Percentiles rank a stretch among this genome's conserved stretches.
These are phyloP conservation scores for Globisporangium solare DNA, from an alignment of 352 stramenopile species.

Conservation along the genomic window DNA sequence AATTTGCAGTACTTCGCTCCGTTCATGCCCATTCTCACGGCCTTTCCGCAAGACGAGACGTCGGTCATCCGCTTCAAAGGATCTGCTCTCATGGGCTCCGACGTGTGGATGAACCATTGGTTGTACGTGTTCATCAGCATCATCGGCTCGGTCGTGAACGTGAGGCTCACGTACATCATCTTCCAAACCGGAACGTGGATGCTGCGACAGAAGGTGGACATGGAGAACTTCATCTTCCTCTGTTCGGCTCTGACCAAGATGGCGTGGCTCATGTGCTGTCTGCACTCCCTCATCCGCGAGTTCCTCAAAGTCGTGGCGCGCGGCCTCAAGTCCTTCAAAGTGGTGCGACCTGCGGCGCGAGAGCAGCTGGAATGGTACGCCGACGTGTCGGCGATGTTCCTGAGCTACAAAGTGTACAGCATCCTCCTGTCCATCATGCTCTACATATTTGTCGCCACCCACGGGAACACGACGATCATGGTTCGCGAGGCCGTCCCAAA, in stretches of 20 bases:
- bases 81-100: constrained; percentile 40
- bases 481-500: constrained; percentile 16
- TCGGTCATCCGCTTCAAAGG: constrained; percentile 44
- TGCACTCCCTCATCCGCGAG: constrained; percentile 29
- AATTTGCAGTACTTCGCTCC: constrained; percentile 35
- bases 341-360: constrained; percentile 12
- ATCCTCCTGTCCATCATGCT: constrained; percentile 28
- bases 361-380: constrained; percentile 26
- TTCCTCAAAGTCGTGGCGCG: constrained; percentile 30
- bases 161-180: constrained; percentile 42
- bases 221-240: constrained; percentile 56
- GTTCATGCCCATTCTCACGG: constrained; percentile 35
- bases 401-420: constrained; percentile 48
- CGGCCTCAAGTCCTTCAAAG: constrained; percentile 84
- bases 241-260: constrained; percentile 41
- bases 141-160: constrained; percentile 36
- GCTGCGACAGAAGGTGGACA: constrained; percentile 37
- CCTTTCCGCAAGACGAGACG: constrained; percentile 25
- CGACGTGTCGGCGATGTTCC: constrained; percentile 24
- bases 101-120: constrained; percentile 71
- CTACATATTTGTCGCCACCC: constrained; percentile 18
- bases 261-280: constrained; percentile 60
- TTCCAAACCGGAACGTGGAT: constrained; percentile 50
- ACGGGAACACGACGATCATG: constrained; percentile 32
- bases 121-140: constrained; percentile 55